Conservation (phyloP, 495 filamentous ascomycete genomes). For the Aspergillus homomorphus region DNA sequence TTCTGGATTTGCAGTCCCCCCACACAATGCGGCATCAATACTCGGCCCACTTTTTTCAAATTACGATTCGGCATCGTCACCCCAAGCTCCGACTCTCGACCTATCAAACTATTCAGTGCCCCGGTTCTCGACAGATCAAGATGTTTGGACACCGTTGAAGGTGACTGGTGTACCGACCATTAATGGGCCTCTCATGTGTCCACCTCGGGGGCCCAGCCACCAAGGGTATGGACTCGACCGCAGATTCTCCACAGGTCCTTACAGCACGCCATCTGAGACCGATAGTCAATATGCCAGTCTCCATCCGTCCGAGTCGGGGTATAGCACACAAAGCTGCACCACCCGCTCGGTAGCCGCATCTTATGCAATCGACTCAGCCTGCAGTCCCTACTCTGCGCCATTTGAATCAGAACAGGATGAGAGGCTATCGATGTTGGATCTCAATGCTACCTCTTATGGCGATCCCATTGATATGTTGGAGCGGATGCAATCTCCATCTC, state of each 20-base stretch:
- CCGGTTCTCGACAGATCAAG: slow-evolving; percentile 28
- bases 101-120: slow-evolving; percentile 25
- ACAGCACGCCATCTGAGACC: slow-evolving; percentile 49
- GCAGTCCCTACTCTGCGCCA: slow-evolving; percentile 27
- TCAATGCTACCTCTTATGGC: slow-evolving; percentile 1
- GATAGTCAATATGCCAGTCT: slow-evolving; percentile 51
- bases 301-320: slow-evolving; percentile 60
- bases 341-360: slow-evolving; percentile 45
- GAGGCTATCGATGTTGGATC: slow-evolving; percentile 13
- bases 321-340: slow-evolving; percentile 49
- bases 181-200: slow-evolving; percentile 13
- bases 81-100: slow-evolving; percentile 21
- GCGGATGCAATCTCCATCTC: slow-evolving; percentile 20
- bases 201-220: slow-evolving; percentile 19
- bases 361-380: slow-evolving; percentile 28
- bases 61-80: slow-evolving; percentile 18
- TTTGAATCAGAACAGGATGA: slow-evolving; percentile 30
- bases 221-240: slow-evolving; percentile 23
- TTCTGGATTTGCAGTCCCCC: slow-evolving; percentile 20
- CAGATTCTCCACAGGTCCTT: slow-evolving; percentile 28
- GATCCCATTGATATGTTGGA: slow-evolving; percentile 19
- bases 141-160: slow-evolving; percentile 41
- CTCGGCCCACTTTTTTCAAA: slow-evolving; percentile 20
- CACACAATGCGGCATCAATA: slow-evolving; percentile 20
- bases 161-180: slow-evolving; percentile 31